phyloP scores from a whole-genome alignment of 1,284 basidiomycete genomes.

The Tremellales sp. region DNA sequence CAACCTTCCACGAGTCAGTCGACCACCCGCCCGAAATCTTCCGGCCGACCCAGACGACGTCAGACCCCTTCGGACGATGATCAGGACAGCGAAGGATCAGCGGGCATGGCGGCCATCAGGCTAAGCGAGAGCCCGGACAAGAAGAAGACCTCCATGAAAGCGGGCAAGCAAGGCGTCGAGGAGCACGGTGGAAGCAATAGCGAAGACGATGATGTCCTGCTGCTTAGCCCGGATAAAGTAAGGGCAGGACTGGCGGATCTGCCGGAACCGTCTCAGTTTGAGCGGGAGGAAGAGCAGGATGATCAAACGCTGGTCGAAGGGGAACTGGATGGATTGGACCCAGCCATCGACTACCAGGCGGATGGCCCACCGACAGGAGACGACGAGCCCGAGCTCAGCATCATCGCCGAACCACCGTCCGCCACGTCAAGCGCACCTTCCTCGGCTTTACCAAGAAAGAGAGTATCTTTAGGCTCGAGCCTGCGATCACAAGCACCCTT shows the following conservation, averaged over 20 bases:
- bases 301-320: constrained; percentile 8
- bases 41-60: neutral
- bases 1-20: neutral
- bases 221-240: constrained; percentile 8
- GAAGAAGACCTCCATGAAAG: constrained; percentile 1
- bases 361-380: constrained; percentile 37
- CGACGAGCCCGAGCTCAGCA: too few relatives aligned
- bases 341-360: neutral
- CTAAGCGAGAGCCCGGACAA: constrained; percentile 4
- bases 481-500: too few relatives aligned
- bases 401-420: too few relatives aligned
- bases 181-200: constrained; percentile 2
- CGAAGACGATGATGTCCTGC: neutral
- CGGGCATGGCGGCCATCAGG: constrained; percentile 10
- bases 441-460: too few relatives aligned
- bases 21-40: neutral
- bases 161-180: neutral
- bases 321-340: neutral
- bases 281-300: too few relatives aligned
- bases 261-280: too few relatives aligned
- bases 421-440: too few relatives aligned
- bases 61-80: neutral
- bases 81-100: constrained; percentile 13
- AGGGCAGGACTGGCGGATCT: too few relatives aligned
- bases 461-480: too few relatives aligned